Conservation (phyloP, 108 stramenopile species). For the Asterionellopsis glacialis region DNA sequence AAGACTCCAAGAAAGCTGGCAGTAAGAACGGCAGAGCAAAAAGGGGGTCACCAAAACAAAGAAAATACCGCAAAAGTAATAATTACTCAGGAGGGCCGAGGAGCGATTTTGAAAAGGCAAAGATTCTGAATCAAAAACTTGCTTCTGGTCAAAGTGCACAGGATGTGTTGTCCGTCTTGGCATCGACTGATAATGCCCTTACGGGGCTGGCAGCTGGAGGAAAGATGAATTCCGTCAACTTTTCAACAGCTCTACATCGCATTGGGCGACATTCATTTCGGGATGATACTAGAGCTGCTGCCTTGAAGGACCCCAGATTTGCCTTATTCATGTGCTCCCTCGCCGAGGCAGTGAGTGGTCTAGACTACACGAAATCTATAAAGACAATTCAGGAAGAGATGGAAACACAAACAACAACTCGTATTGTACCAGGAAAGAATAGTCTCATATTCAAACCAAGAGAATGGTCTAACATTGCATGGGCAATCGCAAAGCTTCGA, state of each 20-base stretch:
- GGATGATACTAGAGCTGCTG: slow-evolving; percentile 30
- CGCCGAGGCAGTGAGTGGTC: slow-evolving; percentile 52
- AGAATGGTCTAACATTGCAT: slow-evolving; percentile 72
- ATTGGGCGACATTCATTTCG: slow-evolving; percentile 37
- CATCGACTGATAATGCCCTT: slow-evolving; percentile 7
- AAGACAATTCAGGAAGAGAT: not conserved
- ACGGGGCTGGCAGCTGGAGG: slow-evolving; percentile 41
- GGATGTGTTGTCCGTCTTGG: not conserved
- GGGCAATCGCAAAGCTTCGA: slow-evolving; percentile 77
- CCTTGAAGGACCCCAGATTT: slow-evolving; percentile 70
- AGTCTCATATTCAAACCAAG: slow-evolving; percentile 36
- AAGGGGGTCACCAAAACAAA: no score
- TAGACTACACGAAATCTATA: slow-evolving; percentile 6
- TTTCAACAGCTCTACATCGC: slow-evolving; percentile 72
- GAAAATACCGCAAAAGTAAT: no score
- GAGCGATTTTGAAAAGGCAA: no score
- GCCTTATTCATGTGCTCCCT: slow-evolving; percentile 62
- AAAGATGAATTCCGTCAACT: slow-evolving; percentile 67
- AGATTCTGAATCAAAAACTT: not conserved
- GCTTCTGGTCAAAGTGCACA: slow-evolving; percentile 10
- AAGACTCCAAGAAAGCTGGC: no score
- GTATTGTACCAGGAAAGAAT: not conserved
- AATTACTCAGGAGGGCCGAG: no score
- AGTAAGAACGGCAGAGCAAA: no score
- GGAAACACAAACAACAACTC: slow-evolving; percentile 12